Evolutionary conservation across 768 basidiomycete species (phyloP), one percentile per base, ranked within the genome.

Genomic region (Leccinum variicolor): DNA sequence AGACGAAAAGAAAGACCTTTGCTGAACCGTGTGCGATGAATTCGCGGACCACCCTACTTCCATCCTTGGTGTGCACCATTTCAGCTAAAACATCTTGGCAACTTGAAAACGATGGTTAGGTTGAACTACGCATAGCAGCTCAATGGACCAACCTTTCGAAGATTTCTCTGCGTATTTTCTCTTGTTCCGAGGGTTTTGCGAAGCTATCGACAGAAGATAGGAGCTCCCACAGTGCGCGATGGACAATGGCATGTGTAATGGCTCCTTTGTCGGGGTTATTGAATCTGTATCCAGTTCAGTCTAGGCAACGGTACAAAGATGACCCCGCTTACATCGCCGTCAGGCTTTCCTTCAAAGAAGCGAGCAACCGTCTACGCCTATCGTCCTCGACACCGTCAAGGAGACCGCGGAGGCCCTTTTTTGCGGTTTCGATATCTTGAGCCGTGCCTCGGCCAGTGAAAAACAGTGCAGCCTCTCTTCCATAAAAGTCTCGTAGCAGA

Each of bases 21-120:
- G 94, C 92, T 13, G 81, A 84, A 5, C 92, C 92, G 46, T 81
- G 79, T 0, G 87, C 91, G 36, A 96, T 79, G 70, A 97, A 90
- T 60, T 94, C 87, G 45, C 94, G 84, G 3, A 90, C 93, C 26
- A 83, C 86, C 21, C 90, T 84, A 57, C 92, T 91, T 19, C 94
- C 94, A 64, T 96, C 91, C 67, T 85, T 92, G 15, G 94, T 98
- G 66, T 98, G 94, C 0, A 94, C 92, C 81, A 96, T 90, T 68
- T 97, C 94, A 0, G 94, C 87, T 7, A 96, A 76, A 19, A 88
- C 80, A 43, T 96, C 94, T 61, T 92, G 86, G 64, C 89, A 90
- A 52, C 90, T 92, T 29, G 60, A 31, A n/a, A n/a, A 39, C 21
- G 31, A 47, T 15, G 0, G 21, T 64, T 11, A 67, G 47, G 2